Evolutionary conservation across 2,329 filamentous ascomycete genomes (phyloP), one percentile per base, ranked within the genome.

Genomic region (Phyllosticta citriasiana): DNA sequence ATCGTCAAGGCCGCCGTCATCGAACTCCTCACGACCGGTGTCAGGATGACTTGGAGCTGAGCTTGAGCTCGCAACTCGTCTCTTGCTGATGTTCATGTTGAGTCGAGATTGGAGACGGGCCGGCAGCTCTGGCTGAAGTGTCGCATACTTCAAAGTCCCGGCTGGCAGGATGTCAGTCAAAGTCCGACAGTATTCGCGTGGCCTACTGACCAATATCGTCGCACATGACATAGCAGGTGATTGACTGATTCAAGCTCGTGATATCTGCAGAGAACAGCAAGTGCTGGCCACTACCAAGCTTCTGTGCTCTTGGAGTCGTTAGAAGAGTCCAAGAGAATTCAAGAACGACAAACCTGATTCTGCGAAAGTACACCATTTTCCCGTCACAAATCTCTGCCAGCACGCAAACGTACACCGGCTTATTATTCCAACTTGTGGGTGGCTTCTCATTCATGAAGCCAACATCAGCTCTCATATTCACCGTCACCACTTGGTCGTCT

Each of bases 221-320:
- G 65, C 92, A 97, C 72, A 89, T 88, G 56, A 92, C 79, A 69
- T 86, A 84, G 63, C 85, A 89, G 25, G 80, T 80, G 35, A 94
- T 82, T 2, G 79, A 75, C 61, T 87, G 82, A 19, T 82, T 80
- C 0, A 77, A 70, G 4, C 76, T 76, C 1, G 72, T 80, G 22
- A 91, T 70, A 0, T 82, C 75, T 0, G 85, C 82, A 22, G 74
- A 82, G 64, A 88, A 87, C 0, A 78, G 72, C 2, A 91, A 69
- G 9, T 85, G 81, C 25, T 87, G 82, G 0, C 80, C 81, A 4
- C 78, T 79, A n/a, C 81, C 78, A 8, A 96, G 71, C 63, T 84
- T 87, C 64, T 77, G 83, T 6, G 88, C 83, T 69, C 84, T 88
- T 5, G 78, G 77, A 16, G 4, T 12, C 33, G 10, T 60, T n/a